Base-by-base conservation (phyloP, 768 basidiomycete genomes). In the Terana coerulea region DNA sequence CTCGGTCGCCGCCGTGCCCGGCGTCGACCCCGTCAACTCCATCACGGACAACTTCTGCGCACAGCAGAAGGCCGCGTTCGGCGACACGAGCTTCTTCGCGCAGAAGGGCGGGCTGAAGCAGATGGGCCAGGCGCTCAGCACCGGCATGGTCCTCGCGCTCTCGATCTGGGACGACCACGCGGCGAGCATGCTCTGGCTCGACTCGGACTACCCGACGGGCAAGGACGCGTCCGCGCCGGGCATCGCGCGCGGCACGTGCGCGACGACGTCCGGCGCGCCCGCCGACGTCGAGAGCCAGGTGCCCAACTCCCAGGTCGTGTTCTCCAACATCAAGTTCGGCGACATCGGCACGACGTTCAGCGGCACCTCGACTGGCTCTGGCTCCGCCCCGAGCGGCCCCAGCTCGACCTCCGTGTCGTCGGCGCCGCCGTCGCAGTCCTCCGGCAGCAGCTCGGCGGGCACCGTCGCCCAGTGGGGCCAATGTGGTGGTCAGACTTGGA, bases 161-260 rank as follows among this genome's bases (percentile, higher is more conserved):
- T 39, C 34, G 52, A 72, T 76, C 51, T 78, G 78, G 79, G 78
- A 79, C 60, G 78, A 80, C 66, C 70, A 80, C 60, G 66, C 67
- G 34, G 77, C 66, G 52, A 67, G 72, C 66, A 80, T 81, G 79
- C 71, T 78, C 58, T 81, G 79, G 79, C 77, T 81, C 64, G 78
- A 81, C 72, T 67, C 64, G 53, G 66, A 64, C 69, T 79, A 76
- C 70, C 79, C 67, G 37, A 60, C 65, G 41, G 44, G 50, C 54
- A 47, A 51, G 33, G 36, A 47, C 54, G 49, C 64, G 37, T 63
- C 69, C 57, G 43, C 54, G 33, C 72, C 74, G 40, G 79, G 79
- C 65, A 67, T 76, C 51, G 65, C 71, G 39, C 79, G 79, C 66
- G 79, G 79, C 35, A 65, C 73, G 41, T 80, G 77, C 69, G 46